phyloP scores from a whole-genome alignment of 768 basidiomycete species.

The Tylopilus vinaceipallidus region DNA sequence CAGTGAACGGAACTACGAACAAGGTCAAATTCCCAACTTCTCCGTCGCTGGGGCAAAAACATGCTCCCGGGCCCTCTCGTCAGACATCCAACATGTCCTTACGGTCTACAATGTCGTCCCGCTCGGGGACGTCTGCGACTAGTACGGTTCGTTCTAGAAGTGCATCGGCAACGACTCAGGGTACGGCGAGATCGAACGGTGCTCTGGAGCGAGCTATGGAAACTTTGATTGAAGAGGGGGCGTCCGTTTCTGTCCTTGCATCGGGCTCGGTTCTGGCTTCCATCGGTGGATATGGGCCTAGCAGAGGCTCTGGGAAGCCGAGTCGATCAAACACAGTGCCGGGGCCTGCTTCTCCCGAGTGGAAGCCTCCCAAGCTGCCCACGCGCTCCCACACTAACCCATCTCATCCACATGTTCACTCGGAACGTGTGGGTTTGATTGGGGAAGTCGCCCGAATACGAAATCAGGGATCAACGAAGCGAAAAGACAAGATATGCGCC shows the following conservation, averaged over 20 bases:
- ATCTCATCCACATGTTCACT: slow-evolving; percentile 35
- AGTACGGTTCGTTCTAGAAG: slow-evolving; percentile 21
- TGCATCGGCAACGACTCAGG: slow-evolving; percentile 30
- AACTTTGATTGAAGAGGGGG: slow-evolving; percentile 45
- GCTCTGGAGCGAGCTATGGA: slow-evolving; percentile 52
- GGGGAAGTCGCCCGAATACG: slow-evolving; percentile 31
- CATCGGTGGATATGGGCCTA: slow-evolving; percentile 19
- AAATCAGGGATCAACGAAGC: slow-evolving; percentile 33
- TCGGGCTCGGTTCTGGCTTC: slow-evolving; percentile 34
- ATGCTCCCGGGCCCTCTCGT: slow-evolving; percentile 24
- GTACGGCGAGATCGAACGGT: slow-evolving; percentile 31
- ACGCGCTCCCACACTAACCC: slow-evolving; percentile 53
- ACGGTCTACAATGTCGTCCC: slow-evolving; percentile 20
- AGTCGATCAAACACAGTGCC: slow-evolving; percentile 54
- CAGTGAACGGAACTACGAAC: slow-evolving; percentile 5
- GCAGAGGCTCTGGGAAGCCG: slow-evolving; percentile 29
- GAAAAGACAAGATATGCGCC: slow-evolving; percentile 50
- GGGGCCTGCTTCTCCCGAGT: slow-evolving; percentile 42
- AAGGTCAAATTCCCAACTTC: slow-evolving; percentile 39
- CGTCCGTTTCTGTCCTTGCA: slow-evolving; percentile 34
- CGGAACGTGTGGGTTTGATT: slow-evolving; percentile 23
- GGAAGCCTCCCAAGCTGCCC: slow-evolving; percentile 52
- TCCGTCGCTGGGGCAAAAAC: slow-evolving; percentile 13
- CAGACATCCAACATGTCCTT: slow-evolving; percentile 26
- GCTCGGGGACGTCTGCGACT: slow-evolving; percentile 9